Base-by-base conservation (phyloP, 805 yeast species). In the Blastobotrys muscicola region DNA sequence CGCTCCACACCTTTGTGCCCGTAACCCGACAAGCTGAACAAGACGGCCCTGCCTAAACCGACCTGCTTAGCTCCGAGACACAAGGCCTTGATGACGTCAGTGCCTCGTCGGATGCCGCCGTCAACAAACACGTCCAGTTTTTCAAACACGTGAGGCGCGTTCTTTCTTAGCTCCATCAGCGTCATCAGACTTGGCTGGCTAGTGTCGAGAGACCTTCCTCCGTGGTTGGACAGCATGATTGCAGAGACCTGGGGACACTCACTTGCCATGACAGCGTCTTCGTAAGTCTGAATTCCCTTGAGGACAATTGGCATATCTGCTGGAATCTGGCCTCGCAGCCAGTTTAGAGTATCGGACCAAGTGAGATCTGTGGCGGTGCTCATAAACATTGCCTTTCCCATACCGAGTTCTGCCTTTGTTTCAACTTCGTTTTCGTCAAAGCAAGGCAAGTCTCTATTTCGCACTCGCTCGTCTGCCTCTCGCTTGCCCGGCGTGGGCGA, bases 181-280 rank as follows among this genome's bases (percentile, higher is more conserved):
- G 79, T 73, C 55, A 80, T 80, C 23, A 82, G 64, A 1, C 84
- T 75, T 0, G 86, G 75, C 50, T 70, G 68, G 0, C 80, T 69
- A 36, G 69, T 75, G 50, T 82, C 87, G 43, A 82, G 61, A 49
- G 80, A 84, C 43, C 87, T 66, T 8, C 87, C 89, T 14, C 87
- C 89, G 58, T 82, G 86, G 55, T 82, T 82, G 9, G 86, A 79
- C 11, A 82, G 65, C 37, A 81, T 70, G 20, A 79, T 75, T 6
- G 85, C 89, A 34, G 72, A 72, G 32, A 76, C 72, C 11, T 52
- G 44, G 13, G 49, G 49, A 0, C 82, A 82, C 44, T 71, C 62
- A 43, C 73, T 72, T 5, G 87, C 85, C 40, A 62, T 56, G 11
- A 77, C 61, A 1, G 80, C 74, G 56, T 82, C 89, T 49, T 79